Evolutionary conservation across 441 rosid species (phyloP).

Genomic region (Corymbia calophylla): DNA sequence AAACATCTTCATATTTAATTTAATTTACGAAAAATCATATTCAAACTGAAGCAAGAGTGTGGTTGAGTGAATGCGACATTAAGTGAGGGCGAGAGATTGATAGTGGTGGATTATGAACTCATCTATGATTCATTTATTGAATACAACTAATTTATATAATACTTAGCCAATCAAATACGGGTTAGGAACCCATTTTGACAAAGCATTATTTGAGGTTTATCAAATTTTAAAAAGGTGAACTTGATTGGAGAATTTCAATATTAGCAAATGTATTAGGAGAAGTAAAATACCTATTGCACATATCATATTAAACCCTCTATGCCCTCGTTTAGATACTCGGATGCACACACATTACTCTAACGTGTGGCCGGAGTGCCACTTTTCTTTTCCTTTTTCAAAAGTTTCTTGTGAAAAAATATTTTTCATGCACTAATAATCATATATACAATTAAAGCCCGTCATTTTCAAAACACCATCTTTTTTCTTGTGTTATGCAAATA

Average conservation of each 20-base stretch:
- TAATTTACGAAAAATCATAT: too few species aligned
- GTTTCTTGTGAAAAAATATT: background rate
- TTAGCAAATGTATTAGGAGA: background rate
- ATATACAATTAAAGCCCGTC: background rate
- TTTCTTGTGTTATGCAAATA: background rate
- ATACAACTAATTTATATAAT: too few species aligned
- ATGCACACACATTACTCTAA: background rate
- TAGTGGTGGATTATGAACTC: too few species aligned
- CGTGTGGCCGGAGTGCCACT: background rate
- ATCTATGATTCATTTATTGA: too few species aligned
- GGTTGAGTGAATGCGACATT: too few species aligned
- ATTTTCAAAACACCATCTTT: background rate
- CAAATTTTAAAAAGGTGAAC: background rate
- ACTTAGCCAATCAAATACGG: too few species aligned
- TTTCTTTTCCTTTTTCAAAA: background rate
- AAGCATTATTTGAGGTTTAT: background rate
- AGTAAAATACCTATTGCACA: rapidly evolving
- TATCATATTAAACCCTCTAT: background rate
- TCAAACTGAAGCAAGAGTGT: too few species aligned
- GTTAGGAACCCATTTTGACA: too few species aligned
- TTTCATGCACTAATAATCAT: background rate
- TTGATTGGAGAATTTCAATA: background rate
- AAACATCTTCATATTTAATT: too few species aligned
- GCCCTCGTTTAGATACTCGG: background rate
- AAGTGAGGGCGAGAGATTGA: too few species aligned